Evolutionary conservation across 768 basidiomycete genomes (phyloP).

Genomic region (Mrakia hoshinonis): DNA sequence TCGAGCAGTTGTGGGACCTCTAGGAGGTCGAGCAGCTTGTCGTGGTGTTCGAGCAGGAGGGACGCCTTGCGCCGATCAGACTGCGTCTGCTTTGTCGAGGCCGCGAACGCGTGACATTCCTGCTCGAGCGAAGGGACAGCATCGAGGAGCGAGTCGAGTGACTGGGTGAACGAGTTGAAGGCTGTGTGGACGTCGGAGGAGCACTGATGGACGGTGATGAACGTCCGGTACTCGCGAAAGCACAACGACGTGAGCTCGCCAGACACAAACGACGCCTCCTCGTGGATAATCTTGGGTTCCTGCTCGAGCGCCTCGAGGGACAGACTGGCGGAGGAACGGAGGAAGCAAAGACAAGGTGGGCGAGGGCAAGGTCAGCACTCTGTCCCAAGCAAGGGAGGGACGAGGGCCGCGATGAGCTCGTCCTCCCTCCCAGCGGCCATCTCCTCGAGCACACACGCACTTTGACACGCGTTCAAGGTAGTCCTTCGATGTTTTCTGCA

Average conservation of each 20-base stretch:
- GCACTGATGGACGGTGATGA: slow-evolving; percentile 75
- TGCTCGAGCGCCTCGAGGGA: slow-evolving; percentile 59
- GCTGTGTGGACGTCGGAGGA: slow-evolving; percentile 65
- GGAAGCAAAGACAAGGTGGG: too few species aligned
- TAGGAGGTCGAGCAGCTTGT: slow-evolving; percentile 82
- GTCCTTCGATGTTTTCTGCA: slow-evolving; percentile 19
- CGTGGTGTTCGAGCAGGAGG: slow-evolving; percentile 85
- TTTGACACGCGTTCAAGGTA: slow-evolving; percentile 29
- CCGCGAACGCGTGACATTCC: slow-evolving; percentile 61
- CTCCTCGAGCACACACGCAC: neutral
- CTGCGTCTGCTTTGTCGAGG: slow-evolving; percentile 61
- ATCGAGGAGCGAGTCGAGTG: slow-evolving; percentile 58
- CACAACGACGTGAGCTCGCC: slow-evolving; percentile 83
- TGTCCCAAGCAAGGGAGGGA: neutral
- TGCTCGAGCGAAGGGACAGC: slow-evolving; percentile 71
- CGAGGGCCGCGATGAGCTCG: neutral
- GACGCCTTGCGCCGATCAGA: slow-evolving; percentile 64
- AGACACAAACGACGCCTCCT: slow-evolving; percentile 76
- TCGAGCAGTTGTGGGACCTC: slow-evolving; percentile 85
- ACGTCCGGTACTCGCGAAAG: slow-evolving; percentile 82
- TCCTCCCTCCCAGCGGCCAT: too few species aligned
- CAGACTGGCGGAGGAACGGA: slow-evolving; percentile 52
- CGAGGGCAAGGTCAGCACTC: neutral
- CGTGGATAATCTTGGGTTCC: slow-evolving; percentile 67
- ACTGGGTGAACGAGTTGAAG: slow-evolving; percentile 62